Evolutionary conservation across 176 grass and related monocot genomes (phyloP).

Genomic region (Oryza coarctata): DNA sequence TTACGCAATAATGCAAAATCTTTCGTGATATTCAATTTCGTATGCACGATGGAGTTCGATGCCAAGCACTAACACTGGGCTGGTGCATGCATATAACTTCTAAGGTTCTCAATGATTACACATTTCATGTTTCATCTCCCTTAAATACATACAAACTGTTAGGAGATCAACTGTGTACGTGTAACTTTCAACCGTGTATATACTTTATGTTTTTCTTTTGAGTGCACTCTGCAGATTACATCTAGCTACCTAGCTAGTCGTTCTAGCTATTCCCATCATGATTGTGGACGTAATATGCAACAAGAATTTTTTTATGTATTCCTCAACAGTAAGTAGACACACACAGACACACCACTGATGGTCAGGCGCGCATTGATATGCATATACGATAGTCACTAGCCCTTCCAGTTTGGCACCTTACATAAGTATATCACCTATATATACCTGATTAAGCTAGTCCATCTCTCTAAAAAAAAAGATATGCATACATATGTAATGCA

Average conservation of each 20-base stretch:
- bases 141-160: neutral
- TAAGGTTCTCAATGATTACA: neutral
- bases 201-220: neutral
- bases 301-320: too few species aligned
- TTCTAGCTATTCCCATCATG: neutral
- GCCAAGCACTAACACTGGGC: neutral
- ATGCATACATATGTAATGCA: neutral
- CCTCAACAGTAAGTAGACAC: too few species aligned
- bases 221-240: neutral
- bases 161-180: neutral
- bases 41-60: neutral
- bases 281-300: too few species aligned
- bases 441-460: neutral
- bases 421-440: rapidly evolving
- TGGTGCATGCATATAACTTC: neutral
- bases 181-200: neutral
- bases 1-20: too few species aligned
- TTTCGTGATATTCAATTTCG: neutral
- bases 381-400: neutral
- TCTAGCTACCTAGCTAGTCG: neutral
- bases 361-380: too few species aligned
- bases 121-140: neutral
- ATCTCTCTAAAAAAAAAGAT: neutral
- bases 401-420: neutral
- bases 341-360: too few species aligned